Evolutionary conservation across 2,329 filamentous ascomycete genomes (phyloP), one percentile per base, ranked within the genome.

Genomic region (Cladosporium sphaerospermum): DNA sequence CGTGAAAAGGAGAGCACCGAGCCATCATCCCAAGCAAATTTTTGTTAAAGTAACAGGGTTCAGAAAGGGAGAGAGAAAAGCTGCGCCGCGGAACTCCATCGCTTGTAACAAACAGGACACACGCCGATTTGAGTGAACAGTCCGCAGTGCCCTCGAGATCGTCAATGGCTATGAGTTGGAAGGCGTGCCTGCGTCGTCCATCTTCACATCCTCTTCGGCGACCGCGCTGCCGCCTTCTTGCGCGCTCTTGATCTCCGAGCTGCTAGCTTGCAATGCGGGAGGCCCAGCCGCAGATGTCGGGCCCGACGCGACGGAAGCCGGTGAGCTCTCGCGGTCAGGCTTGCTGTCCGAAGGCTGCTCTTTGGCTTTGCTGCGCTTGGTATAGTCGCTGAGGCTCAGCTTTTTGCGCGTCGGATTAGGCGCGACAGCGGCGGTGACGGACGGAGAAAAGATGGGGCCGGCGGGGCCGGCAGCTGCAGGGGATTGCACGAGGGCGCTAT

Each of bases 381-480:
- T 75, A 54, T 76, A 78, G 50, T 77, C 75, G 57, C 73, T 76
- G n/a, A 78, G 59, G 56, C 74, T 77, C 54, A 78, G 66, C 65
- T 77, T 78, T 66, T 78, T 78, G 54, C 71, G 69, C 19, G 68
- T 66, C 1, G 64, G 64, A 37, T 63, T 66, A 18, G 73, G 69
- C 16, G 65, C 67, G n/a, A 75, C 64, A 9, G 72, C 68, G 43
- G 67, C 68, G 13, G 66, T 67, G 23, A 75, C 70, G 9, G 70
- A 68, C 3, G 68, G 67, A 9, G 67, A 66, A 54, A 69, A 65
- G 1, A 66, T 47, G 6, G 64, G 52, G 19, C 53, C 54, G 10
- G 62, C 52, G 19, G 57, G 59, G 14, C 40, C 40, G 23, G 56
- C 53, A 31, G 56, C 54, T 9, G 62, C 59, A 18, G 64, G 64